These are phyloP conservation scores for Serpula lacrymans DNA, from an alignment of 768 basidiomycete species.

Conservation along the genomic window DNA sequence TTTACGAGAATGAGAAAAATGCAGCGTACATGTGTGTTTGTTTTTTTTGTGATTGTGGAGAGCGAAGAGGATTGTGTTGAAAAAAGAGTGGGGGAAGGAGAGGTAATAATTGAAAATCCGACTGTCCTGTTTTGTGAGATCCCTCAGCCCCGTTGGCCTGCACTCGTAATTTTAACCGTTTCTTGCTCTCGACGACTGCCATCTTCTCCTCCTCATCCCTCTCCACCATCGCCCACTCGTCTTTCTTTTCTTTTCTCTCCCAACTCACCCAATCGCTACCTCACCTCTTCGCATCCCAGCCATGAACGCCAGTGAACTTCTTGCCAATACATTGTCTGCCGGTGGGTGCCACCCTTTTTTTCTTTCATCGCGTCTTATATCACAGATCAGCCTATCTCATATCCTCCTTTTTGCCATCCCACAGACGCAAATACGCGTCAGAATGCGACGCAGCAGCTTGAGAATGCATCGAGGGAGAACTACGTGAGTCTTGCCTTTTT, in stretches of 20 bases:
- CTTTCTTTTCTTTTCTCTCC: constrained; percentile 11
- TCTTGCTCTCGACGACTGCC: constrained; percentile 1
- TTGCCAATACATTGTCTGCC: constrained; percentile 88
- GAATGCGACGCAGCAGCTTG: constrained; percentile 87
- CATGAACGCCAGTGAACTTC: constrained; percentile 90
- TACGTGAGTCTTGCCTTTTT: constrained; percentile 59
- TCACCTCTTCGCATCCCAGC: constrained; percentile 32
- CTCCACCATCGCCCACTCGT: constrained; percentile 10
- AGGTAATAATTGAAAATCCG: background rate
- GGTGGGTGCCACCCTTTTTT: constrained; percentile 55
- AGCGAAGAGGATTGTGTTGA: constrained; percentile 5
- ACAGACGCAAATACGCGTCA: constrained; percentile 88
- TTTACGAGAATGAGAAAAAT: background rate
- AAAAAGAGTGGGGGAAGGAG: constrained; percentile 1
- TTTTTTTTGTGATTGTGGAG: too few relatives aligned
- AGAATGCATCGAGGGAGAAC: constrained; percentile 81
- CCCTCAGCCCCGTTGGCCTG: constrained; percentile 1
- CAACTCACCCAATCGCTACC: constrained; percentile 21
- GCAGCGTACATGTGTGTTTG: too few relatives aligned
- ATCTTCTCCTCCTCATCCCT: constrained; percentile 11
- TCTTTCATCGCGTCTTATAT: constrained; percentile 29
- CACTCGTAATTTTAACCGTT: background rate
- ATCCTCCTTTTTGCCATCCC: constrained; percentile 12
- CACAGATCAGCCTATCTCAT: constrained; percentile 16
- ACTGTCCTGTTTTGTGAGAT: constrained; percentile 4